These are phyloP conservation scores for Chenopodium quinoa DNA, from an alignment of 148 eudicot species.

Conservation along the genomic window DNA sequence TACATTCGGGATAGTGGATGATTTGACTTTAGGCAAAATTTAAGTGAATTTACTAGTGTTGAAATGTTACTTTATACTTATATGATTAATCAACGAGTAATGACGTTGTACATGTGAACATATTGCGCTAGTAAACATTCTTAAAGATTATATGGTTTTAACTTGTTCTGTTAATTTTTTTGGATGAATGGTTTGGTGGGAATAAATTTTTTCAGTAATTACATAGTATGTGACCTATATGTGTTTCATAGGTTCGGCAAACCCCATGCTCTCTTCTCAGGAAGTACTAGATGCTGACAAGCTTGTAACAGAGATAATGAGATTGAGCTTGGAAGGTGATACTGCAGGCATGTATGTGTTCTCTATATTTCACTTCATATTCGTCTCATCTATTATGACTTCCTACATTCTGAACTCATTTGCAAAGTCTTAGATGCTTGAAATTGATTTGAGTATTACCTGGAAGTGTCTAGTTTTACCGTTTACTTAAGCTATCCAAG, in stretches of 20 bases:
- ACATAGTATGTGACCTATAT: neutral
- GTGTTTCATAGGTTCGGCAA: slow-evolving; percentile 58
- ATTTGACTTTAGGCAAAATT: neutral
- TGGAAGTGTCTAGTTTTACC: neutral
- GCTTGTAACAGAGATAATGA: slow-evolving; percentile 55
- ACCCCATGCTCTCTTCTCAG: slow-evolving; percentile 70
- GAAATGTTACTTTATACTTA: neutral
- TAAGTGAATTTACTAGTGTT: no score
- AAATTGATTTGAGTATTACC: neutral
- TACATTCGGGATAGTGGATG: neutral
- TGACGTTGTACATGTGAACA: neutral
- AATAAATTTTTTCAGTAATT: neutral
- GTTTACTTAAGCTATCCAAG: neutral
- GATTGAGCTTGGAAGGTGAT: slow-evolving; percentile 34
- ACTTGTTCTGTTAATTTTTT: neutral
- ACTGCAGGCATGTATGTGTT: slow-evolving; percentile 69
- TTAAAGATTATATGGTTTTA: neutral
- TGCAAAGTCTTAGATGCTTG: neutral
- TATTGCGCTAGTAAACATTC: neutral
- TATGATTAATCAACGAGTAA: neutral
- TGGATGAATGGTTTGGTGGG: neutral
- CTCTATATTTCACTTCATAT: slow-evolving; percentile 6
- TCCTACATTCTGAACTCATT: neutral
- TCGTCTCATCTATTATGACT: neutral
- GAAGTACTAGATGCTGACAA: slow-evolving; percentile 64